Evolutionary conservation across 352 stramenopile species (phyloP).

Genomic region (Lagenidium giganteum): DNA sequence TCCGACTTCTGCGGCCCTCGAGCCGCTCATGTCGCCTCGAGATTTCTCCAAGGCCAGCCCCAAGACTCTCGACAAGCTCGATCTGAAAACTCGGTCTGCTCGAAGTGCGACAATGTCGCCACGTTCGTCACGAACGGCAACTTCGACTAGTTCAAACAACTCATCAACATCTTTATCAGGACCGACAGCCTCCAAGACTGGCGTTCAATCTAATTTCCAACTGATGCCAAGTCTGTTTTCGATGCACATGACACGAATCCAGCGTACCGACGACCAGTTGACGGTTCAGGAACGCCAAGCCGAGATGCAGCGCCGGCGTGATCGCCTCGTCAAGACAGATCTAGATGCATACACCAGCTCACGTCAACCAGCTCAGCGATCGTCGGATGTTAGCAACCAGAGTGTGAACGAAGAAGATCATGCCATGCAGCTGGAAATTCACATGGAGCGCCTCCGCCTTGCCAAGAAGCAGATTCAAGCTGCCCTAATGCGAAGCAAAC

Average conservation of each 20-base stretch:
- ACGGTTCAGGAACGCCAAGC: constrained; percentile 12
- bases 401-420: constrained; percentile 13
- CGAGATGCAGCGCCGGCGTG: constrained; percentile 15
- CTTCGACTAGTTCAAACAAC: constrained; percentile 3
- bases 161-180: constrained; percentile 5
- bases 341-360: constrained; percentile 9
- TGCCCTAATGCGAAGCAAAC: constrained; percentile 12
- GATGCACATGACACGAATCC: constrained; percentile 13
- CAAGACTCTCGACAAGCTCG: background rate
- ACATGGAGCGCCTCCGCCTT: constrained; percentile 13
- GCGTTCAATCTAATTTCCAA: constrained; percentile 13
- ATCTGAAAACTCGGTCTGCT: background rate
- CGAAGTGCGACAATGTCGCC: constrained; percentile 15
- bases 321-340: constrained; percentile 17
- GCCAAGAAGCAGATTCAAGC: constrained; percentile 17
- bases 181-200: background rate
- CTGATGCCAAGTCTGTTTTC: constrained; percentile 14
- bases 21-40: constrained; percentile 9
- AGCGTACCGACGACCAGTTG: constrained; percentile 5
- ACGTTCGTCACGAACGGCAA: constrained; percentile 1
- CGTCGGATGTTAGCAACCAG: constrained; percentile 7
- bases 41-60: background rate
- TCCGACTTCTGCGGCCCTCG: background rate
- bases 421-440: constrained; percentile 13
- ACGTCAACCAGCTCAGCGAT: constrained; percentile 3